These are phyloP conservation scores for Pestalotiopsis sp. DNA, from an alignment of 2,329 filamentous ascomycete genomes.

Conservation along the genomic window DNA sequence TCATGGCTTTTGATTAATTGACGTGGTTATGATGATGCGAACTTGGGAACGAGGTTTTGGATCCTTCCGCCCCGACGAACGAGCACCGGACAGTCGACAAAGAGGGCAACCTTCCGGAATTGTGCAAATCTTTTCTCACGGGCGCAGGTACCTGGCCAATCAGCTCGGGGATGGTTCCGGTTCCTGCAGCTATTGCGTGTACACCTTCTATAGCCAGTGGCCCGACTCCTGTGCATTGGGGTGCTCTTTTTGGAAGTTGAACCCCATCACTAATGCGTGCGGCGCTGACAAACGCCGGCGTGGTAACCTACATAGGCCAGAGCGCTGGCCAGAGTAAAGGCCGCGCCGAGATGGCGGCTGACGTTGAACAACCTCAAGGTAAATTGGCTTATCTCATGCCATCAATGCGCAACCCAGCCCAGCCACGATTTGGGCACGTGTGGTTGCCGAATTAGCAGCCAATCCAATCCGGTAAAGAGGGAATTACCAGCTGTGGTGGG, in stretches of 20 bases:
- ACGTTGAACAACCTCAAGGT: neutral
- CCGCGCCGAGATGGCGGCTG: slow-evolving; percentile 14
- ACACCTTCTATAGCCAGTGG: neutral
- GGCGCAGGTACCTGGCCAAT: neutral
- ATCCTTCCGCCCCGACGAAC: neutral
- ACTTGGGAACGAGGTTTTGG: neutral
- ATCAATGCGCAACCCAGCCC: neutral
- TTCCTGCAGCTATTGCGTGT: neutral
- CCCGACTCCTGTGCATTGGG: neutral
- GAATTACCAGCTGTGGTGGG: neutral
- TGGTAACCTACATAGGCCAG: slow-evolving; percentile 12
- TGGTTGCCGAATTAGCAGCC: neutral
- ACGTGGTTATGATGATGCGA: neutral
- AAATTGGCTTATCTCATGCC: slow-evolving; percentile 14
- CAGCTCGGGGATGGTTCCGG: neutral
- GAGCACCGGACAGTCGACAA: neutral
- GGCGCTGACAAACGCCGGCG: slow-evolving; percentile 2
- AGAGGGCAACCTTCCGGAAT: slow-evolving; percentile 9
- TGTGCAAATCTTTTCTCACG: neutral
- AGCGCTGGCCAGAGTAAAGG: neutral
- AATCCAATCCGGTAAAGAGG: neutral
- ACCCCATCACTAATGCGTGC: neutral
- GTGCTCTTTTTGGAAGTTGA: slow-evolving; percentile 13
- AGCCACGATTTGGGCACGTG: neutral
- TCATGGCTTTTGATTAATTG: neutral